phyloP scores from a whole-genome alignment of 139 green algal species.

The Chlamydomonas applanata region DNA sequence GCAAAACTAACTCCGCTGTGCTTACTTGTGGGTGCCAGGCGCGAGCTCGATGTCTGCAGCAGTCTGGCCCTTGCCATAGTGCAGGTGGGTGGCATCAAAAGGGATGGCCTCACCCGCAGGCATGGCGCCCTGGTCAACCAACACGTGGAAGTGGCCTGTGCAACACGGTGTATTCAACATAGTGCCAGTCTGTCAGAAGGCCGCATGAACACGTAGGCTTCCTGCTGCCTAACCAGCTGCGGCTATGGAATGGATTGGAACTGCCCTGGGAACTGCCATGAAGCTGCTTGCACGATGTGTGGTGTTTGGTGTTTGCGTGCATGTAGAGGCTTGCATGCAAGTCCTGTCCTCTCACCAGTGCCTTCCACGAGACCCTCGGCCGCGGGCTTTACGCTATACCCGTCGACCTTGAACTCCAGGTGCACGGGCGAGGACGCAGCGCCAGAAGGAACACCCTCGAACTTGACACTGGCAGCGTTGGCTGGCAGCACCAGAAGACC shows the following conservation, averaged over 20 bases:
- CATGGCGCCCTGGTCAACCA: conserved; percentile 33
- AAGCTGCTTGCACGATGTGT: not conserved
- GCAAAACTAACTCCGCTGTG: not conserved
- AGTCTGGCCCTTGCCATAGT: conserved; percentile 65
- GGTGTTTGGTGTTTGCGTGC: not conserved
- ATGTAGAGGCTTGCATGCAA: not conserved
- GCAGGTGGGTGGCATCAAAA: conserved; percentile 59
- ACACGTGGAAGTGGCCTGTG: conserved; percentile 49
- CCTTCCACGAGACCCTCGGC: conserved; percentile 36
- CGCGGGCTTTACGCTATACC: conserved; percentile 37
- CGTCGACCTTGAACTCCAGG: conserved; percentile 42
- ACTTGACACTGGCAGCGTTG: too few relatives aligned
- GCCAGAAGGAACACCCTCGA: too few relatives aligned
- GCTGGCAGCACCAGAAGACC: too few relatives aligned
- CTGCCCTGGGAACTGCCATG: not conserved
- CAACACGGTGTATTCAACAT: not conserved
- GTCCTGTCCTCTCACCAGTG: conserved; percentile 13
- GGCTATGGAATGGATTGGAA: too few relatives aligned
- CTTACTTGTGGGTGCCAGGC: conserved; percentile 3
- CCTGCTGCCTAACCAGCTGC: too few relatives aligned
- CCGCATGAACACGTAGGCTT: not conserved
- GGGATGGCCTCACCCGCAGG: conserved; percentile 48
- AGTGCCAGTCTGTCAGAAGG: not conserved
- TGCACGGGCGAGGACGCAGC: not conserved
- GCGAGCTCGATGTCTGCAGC: conserved; percentile 42